phyloP scores from a whole-genome alignment of 257 asterid genomes.

The Vinca minor region DNA sequence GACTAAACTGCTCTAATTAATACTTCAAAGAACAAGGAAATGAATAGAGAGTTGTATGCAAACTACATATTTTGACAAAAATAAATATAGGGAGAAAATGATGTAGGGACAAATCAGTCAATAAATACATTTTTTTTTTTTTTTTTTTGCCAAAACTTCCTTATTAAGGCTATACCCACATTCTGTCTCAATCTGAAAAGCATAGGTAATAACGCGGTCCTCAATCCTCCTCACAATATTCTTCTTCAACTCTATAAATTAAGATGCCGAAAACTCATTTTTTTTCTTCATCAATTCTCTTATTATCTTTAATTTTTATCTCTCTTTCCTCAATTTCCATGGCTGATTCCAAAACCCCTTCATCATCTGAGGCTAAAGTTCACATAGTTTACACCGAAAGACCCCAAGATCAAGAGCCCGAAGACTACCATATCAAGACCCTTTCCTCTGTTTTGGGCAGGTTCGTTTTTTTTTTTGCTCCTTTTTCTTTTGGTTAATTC shows the following conservation, averaged over 20 bases:
- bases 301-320: conserved; percentile 17
- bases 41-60: too few relatives aligned
- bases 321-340: conserved; percentile 31
- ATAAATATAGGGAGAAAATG: too few relatives aligned
- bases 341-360: conserved; percentile 40
- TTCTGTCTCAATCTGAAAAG: too few relatives aligned
- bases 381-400: conserved; percentile 74
- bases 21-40: too few relatives aligned
- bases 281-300: background rate
- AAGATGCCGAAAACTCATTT: background rate
- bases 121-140: too few relatives aligned
- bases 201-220: background rate
- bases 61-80: too few relatives aligned
- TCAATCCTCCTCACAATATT: too few relatives aligned
- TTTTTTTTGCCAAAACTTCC: too few relatives aligned
- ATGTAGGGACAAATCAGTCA: too few relatives aligned
- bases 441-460: conserved; percentile 79
- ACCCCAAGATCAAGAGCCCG: conserved; percentile 57
- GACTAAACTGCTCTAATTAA: too few relatives aligned
- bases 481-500: background rate
- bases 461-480: conserved; percentile 28
- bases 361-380: conserved; percentile 63
- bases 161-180: background rate
- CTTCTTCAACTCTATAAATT: background rate
- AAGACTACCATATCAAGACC: conserved; percentile 55